These are phyloP conservation scores for Lasiodiplodia theobromae DNA, from an alignment of 2,329 filamentous ascomycete species.

Conservation along the genomic window DNA sequence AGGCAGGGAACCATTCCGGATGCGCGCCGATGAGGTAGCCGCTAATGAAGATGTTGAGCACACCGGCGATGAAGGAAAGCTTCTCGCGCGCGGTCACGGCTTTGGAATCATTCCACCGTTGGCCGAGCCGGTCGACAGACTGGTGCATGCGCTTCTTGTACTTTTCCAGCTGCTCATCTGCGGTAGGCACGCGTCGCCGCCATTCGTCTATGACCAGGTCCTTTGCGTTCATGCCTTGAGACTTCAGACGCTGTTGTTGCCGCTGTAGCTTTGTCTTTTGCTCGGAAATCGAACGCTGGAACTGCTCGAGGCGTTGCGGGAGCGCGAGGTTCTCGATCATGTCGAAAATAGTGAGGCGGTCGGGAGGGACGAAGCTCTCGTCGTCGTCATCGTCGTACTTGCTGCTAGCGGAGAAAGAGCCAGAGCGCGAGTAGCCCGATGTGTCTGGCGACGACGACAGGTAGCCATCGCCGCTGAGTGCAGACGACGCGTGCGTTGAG, in stretches of 20 bases:
- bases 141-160: constrained; percentile 87
- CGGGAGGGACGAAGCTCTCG: constrained; percentile 75
- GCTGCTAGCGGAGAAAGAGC: constrained; percentile 83
- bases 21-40: constrained; percentile 89
- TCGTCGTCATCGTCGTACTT: constrained; percentile 85
- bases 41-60: constrained; percentile 96
- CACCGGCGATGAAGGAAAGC: constrained; percentile 92
- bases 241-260: constrained; percentile 82
- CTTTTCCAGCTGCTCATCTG: constrained; percentile 90
- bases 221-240: constrained; percentile 77
- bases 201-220: constrained; percentile 92
- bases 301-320: constrained; percentile 86
- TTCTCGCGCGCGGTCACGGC: constrained; percentile 91
- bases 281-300: constrained; percentile 80
- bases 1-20: constrained; percentile 86
- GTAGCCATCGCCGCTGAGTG: constrained; percentile 7
- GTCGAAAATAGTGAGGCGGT: constrained; percentile 90
- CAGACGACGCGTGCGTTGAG: constrained; percentile 23
- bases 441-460: constrained; percentile 51
- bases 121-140: constrained; percentile 85
- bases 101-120: constrained; percentile 87
- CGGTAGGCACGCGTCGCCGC: constrained; percentile 82
- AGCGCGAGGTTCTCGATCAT: constrained; percentile 91
- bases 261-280: constrained; percentile 86
- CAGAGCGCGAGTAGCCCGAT: constrained; percentile 72